These are phyloP conservation scores for Teunomyces lycoperdinae DNA, from an alignment of 805 yeast genomes.

Conservation along the genomic window DNA sequence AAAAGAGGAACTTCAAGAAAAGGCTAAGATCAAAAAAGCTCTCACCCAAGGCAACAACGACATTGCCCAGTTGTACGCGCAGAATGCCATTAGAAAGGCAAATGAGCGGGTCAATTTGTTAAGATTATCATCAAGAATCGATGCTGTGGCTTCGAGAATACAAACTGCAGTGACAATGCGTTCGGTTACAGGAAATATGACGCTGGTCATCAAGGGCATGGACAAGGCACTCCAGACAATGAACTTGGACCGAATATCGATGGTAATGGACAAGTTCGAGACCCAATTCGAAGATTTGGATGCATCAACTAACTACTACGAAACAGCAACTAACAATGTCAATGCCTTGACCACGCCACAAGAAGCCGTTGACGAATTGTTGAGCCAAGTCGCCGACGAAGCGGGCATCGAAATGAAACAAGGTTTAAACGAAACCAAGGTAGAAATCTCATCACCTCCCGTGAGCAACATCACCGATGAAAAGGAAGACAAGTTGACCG, in stretches of 20 bases:
- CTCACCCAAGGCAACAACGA: slow-evolving; percentile 82
- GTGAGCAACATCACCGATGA: slow-evolving; percentile 50
- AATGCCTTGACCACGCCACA: slow-evolving; percentile 90
- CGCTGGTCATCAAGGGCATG: slow-evolving; percentile 91
- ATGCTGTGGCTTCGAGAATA: slow-evolving; percentile 92
- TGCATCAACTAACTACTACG: slow-evolving; percentile 90
- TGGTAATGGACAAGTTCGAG: slow-evolving; percentile 97
- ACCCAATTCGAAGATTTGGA: slow-evolving; percentile 94
- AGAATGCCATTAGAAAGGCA: slow-evolving; percentile 89
- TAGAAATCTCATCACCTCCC: slow-evolving; percentile 42
- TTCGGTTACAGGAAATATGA: slow-evolving; percentile 90
- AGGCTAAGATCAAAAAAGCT: slow-evolving; percentile 86
- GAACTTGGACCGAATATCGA: slow-evolving; percentile 89
- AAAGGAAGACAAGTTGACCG: slow-evolving; percentile 84
- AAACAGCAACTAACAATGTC: slow-evolving; percentile 81
- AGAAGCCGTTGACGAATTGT: slow-evolving; percentile 86
- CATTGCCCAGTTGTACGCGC: slow-evolving; percentile 91
- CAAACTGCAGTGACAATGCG: slow-evolving; percentile 99
- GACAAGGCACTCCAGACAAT: slow-evolving; percentile 92
- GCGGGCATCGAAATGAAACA: slow-evolving; percentile 94
- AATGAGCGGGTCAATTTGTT: slow-evolving; percentile 81
- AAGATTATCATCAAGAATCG: slow-evolving; percentile 83
- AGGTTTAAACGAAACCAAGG: slow-evolving; percentile 66
- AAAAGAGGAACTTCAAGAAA: slow-evolving; percentile 85
- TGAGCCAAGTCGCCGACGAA: slow-evolving; percentile 94